Base-by-base conservation (phyloP, 2,329 filamentous ascomycete species). In the Fusarium paranaense region DNA sequence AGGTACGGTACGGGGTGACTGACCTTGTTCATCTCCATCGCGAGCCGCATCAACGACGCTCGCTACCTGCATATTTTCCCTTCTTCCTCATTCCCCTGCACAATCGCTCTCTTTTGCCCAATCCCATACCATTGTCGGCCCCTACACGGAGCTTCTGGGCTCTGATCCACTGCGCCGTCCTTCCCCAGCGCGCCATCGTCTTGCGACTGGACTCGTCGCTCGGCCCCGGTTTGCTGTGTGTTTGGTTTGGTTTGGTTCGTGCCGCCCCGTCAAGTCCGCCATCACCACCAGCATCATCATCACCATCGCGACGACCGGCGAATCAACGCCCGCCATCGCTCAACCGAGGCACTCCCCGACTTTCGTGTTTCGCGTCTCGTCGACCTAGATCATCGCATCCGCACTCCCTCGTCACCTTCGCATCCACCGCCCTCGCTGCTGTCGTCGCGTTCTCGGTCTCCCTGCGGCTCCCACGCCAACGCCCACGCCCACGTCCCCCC, bases 161-260 rank as follows among this genome's bases (percentile, higher is more conserved):
- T 76, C 75, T 71, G 75, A 75, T 77, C 75, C 76, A 74, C 75
- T 73, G 66, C 70, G 65, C 57, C 64, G 59, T 60, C 56, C 59
- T 67, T 37, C 52, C 59, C 58, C 54, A 56, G 63, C 66, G 62
- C 70, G 74, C 71, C 62, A 69, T 64, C 52, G 50, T 62, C 62
- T 62, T 59, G 61, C 63, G 54, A 62, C 56, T 47, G 40, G 40
- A 42, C 40, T 42, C 40, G 40, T 42, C 59, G 59, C 64, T 71
- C 62, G 67, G 66, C 62, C 61, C 67, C 67, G 64, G 68, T 65
- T 60, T 56, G 67, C 61, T 73, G 38, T 62, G 59, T 71, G 67
- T 60, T 68, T 71, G 61, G 61, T 67, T 52, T 52, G 47, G 47
- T 52, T 52, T 52, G 47, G 47, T 52, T 52, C 66, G 52, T 75